Evolutionary conservation across 1,284 basidiomycete species (phyloP).

Genomic region (Limonomyces culmigenus): DNA sequence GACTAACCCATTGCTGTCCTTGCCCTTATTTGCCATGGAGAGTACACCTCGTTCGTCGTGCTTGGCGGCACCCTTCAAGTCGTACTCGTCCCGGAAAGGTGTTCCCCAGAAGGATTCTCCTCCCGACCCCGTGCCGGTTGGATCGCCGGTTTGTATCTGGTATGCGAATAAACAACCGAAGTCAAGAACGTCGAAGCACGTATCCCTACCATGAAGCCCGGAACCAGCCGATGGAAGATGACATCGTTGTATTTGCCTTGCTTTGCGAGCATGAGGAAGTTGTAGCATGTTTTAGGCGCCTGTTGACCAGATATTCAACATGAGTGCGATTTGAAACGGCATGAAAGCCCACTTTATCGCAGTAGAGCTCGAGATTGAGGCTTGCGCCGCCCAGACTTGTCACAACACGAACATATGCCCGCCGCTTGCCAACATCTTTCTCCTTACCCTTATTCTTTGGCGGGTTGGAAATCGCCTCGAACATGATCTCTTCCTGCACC

Average conservation of each 20-base stretch:
- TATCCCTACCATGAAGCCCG: constrained; percentile 81
- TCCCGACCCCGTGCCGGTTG: constrained; percentile 88
- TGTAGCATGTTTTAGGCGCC: constrained; percentile 97
- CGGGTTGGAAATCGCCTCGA: constrained; percentile 69
- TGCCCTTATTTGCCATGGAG: constrained; percentile 88
- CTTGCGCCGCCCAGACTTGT: constrained; percentile 78
- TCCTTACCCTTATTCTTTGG: constrained; percentile 74
- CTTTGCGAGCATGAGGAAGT: constrained; percentile 85
- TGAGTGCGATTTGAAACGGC: background rate
- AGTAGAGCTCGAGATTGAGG: constrained; percentile 84
- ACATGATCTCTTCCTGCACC: constrained; percentile 75
- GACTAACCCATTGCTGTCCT: constrained; percentile 62
- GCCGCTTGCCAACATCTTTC: constrained; percentile 78
- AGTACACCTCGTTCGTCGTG: constrained; percentile 70
- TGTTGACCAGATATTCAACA: constrained; percentile 14
- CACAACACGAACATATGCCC: constrained; percentile 80
- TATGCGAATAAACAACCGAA: background rate
- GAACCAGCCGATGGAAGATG: constrained; percentile 86
- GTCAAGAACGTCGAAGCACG: background rate
- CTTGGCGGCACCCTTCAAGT: constrained; percentile 69
- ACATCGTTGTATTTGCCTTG: constrained; percentile 82
- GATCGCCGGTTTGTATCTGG: constrained; percentile 90
- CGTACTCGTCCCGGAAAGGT: constrained; percentile 87
- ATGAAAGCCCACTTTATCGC: constrained; percentile 53
- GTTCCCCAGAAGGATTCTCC: constrained; percentile 92